Conservation (phyloP, 768 basidiomycete species). For the Hemileccinum impolitum region DNA sequence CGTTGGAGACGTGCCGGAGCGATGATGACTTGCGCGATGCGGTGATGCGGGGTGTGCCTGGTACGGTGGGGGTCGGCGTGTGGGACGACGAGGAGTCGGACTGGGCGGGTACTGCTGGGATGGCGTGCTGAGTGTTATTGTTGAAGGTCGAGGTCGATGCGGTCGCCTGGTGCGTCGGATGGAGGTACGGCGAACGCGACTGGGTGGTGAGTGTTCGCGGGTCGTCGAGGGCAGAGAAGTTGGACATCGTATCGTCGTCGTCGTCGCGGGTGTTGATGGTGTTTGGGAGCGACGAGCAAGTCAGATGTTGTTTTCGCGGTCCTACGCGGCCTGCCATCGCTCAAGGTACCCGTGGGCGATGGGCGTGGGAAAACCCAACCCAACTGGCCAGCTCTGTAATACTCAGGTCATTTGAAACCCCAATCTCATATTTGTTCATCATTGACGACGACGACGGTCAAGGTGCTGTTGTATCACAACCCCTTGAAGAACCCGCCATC, state of each 20-base stretch:
- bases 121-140: constrained; percentile 16
- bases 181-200: constrained; percentile 38
- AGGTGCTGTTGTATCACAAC: too few relatives aligned
- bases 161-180: constrained; percentile 32
- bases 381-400: too few relatives aligned
- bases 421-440: too few relatives aligned
- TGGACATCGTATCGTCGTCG: constrained; percentile 28
- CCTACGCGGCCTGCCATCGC: constrained; percentile 25
- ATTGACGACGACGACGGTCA: too few relatives aligned
- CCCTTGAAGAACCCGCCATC: too few relatives aligned
- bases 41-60: constrained; percentile 24
- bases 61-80: constrained; percentile 16
- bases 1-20: constrained; percentile 29
- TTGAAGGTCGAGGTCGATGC: constrained; percentile 39
- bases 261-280: constrained; percentile 10
- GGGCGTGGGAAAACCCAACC: constrained; percentile 17
- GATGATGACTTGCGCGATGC: constrained; percentile 32
- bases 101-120: not conserved
- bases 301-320: constrained; percentile 18
- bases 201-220: constrained; percentile 7
- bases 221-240: constrained; percentile 7
- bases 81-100: constrained; percentile 9
- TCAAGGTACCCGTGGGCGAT: constrained; percentile 9
- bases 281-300: not conserved
- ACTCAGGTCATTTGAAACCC: too few relatives aligned